Conservation (phyloP, 2,329 filamentous ascomycete genomes). For the Alternaria sp. region DNA sequence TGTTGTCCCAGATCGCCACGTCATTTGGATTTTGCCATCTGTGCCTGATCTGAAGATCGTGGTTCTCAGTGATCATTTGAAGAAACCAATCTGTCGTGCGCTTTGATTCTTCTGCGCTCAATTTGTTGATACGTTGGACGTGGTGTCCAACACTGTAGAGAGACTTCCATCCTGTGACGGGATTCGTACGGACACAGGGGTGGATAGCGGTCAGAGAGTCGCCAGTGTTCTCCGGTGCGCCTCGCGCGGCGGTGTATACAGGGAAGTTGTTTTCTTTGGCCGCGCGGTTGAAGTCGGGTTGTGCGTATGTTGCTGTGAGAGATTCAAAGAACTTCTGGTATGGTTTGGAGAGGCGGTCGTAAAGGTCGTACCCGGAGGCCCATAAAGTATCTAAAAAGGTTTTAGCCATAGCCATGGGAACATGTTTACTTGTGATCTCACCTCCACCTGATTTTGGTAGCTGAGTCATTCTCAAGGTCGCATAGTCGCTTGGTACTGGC, state of each 20-base stretch:
- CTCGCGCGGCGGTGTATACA: slow-evolving; percentile 59
- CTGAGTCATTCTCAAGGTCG: slow-evolving; percentile 46
- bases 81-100: slow-evolving; percentile 56
- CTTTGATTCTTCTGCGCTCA: slow-evolving; percentile 56
- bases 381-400: slow-evolving; percentile 42
- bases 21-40: slow-evolving; percentile 59
- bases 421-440: slow-evolving; percentile 41
- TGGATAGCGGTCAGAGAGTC: slow-evolving; percentile 60
- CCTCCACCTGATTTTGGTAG: slow-evolving; percentile 54
- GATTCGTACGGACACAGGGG: slow-evolving; percentile 64
- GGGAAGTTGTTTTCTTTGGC: slow-evolving; percentile 53
- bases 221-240: slow-evolving; percentile 65
- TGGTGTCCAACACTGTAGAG: slow-evolving; percentile 59
- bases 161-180: slow-evolving; percentile 52
- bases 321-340: slow-evolving; percentile 60
- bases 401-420: neutral
- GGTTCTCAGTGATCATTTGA: slow-evolving; percentile 56
- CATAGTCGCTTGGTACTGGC: slow-evolving; percentile 52
- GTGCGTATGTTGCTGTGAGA: slow-evolving; percentile 58
- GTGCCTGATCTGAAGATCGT: slow-evolving; percentile 61
- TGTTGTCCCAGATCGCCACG: slow-evolving; percentile 71
- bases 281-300: slow-evolving; percentile 55
- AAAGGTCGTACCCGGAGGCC: slow-evolving; percentile 55
- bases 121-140: slow-evolving; percentile 55
- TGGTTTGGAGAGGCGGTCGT: slow-evolving; percentile 59